Base-by-base conservation (phyloP, 805 yeast species). In the Ogataea polymorpha region DNA sequence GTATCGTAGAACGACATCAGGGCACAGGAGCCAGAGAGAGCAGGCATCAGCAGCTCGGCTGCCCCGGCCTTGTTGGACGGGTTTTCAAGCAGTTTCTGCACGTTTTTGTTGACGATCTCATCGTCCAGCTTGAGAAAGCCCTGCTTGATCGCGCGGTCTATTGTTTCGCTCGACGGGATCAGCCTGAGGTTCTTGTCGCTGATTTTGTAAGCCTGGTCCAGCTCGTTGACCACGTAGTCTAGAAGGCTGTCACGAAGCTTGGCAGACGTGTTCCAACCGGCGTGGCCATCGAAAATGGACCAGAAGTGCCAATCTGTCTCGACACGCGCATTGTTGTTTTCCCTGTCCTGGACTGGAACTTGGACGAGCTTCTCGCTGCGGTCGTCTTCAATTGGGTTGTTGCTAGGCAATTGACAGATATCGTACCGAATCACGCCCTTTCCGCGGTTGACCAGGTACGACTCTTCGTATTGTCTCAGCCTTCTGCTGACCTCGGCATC, bases 251-350 rank as follows among this genome's bases (percentile, higher is more conserved):
- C 93, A 46, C 95, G 74, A 46, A 93, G 72, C 59, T 82, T 86
- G n/a, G 86, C 76, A 42, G 91, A 80, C 2, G 99, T 93, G 49
- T 86, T 86, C 80, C 95, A 89, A 16, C 99, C 99, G 3, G 96
- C 89, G 63, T 93, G 99, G 10, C 99, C 99, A 63, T 93, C 99
- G 59, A 83, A 91, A 0, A 93, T 79, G 5, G 98, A 96, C 77
- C 95, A 93, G 58, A 93, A 88, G 75, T 86, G 84, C 85, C 96
- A 83, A 61, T 91, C 96, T 1, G 74, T 58, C 17, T 64, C 64
- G n/a, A 68, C 63, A 16, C 55, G 50, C 53, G 66, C 54, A 62
- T 73, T 70, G 49, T 74, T 61, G 39, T 77, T 70, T 45, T 77
- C 79, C 36, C 55, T 50, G 43, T 81, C 86, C 53, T 77, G 79